phyloP scores from a whole-genome alignment of 257 asterid species.

The Solanum piurae region DNA sequence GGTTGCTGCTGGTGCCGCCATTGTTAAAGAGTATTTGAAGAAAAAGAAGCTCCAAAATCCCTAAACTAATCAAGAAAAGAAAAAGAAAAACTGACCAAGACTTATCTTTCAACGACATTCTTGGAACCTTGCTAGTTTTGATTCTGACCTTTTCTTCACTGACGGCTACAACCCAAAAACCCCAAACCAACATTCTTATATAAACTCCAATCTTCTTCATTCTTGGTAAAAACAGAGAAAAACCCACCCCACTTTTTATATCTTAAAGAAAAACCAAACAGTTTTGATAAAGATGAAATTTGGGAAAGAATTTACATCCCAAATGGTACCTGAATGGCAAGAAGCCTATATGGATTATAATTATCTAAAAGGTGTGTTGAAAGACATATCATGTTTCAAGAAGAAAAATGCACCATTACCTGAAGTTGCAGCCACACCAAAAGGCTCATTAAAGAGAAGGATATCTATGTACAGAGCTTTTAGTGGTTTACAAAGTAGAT shows the following conservation, averaged over 20 bases:
- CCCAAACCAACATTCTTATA: background rate
- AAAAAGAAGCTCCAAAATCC: background rate
- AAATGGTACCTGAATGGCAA: slow-evolving; percentile 86
- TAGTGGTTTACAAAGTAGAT: slow-evolving; percentile 46
- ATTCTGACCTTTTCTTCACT: background rate
- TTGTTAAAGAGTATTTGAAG: background rate
- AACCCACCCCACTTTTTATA: no score
- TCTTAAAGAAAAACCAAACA: background rate
- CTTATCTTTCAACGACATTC: background rate
- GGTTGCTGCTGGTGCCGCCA: background rate
- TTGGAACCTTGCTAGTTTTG: background rate
- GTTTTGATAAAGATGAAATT: slow-evolving; percentile 51
- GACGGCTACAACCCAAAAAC: background rate
- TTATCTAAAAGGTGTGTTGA: slow-evolving; percentile 34
- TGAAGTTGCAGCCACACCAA: slow-evolving; percentile 4
- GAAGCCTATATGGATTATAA: slow-evolving; percentile 65
- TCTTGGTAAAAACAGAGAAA: background rate
- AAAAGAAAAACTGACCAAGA: background rate
- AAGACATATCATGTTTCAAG: slow-evolving; percentile 26
- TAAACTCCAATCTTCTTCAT: background rate
- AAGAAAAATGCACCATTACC: slow-evolving; percentile 7
- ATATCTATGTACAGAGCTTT: slow-evolving; percentile 66
- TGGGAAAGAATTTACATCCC: slow-evolving; percentile 74
- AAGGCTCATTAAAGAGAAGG: slow-evolving; percentile 34
- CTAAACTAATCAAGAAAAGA: background rate